A percentile compares a stretch with the other conserved stretches of the same genome.
Conservation (phyloP, 1,284 basidiomycete species). For the Naganishia cerealis region DNA sequence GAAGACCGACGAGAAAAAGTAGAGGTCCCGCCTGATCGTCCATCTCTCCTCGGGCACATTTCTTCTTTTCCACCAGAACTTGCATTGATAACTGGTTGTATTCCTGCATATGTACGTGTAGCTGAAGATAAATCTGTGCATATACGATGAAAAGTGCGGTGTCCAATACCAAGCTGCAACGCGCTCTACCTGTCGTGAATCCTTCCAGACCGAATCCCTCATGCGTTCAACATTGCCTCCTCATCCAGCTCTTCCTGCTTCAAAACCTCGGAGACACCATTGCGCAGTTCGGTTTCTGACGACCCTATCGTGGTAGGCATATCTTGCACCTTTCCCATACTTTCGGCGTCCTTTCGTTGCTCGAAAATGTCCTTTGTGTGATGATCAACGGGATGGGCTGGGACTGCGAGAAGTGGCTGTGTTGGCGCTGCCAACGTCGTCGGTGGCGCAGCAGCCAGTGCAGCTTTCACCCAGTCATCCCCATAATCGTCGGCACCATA, state of each 20-base stretch:
- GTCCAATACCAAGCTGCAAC: neutral
- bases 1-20: constrained; percentile 12
- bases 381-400: neutral
- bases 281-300: constrained; percentile 12
- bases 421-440: neutral
- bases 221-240: constrained; percentile 37
- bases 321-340: constrained; percentile 36
- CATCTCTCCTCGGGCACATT: neutral
- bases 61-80: neutral
- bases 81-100: neutral
- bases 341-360: constrained; percentile 39
- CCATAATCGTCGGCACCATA: constrained; percentile 31
- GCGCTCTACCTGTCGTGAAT: neutral
- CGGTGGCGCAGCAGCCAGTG: constrained; percentile 4
- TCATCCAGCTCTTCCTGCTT: constrained; percentile 32
- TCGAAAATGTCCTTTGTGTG: constrained; percentile 35
- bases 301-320: constrained; percentile 16
- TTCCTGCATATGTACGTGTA: neutral
- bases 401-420: neutral
- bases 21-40: neutral
- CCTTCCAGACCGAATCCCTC: no score
- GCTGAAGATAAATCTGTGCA: neutral
- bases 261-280: constrained; percentile 33
- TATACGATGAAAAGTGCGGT: neutral
- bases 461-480: constrained; percentile 15